Evolutionary conservation across 2,329 filamentous ascomycete species (phyloP).

Genomic region (Aspergillus candidus): DNA sequence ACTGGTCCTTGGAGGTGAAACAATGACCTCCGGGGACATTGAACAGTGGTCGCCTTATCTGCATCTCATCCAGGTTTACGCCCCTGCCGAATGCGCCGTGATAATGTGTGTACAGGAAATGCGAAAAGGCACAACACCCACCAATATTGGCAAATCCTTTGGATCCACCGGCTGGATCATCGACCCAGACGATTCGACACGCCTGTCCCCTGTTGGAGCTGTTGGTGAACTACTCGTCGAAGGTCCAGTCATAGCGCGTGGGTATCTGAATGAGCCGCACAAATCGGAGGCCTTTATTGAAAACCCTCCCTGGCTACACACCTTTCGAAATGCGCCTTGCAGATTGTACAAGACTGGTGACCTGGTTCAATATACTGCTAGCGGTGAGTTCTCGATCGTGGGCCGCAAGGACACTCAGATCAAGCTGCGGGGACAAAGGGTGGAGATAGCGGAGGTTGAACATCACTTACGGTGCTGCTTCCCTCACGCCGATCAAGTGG

Average conservation of each 20-base stretch:
- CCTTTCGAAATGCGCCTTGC: no score
- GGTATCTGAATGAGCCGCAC: slow-evolving; percentile 25
- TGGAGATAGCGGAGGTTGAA: not conserved
- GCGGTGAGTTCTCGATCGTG: not conserved
- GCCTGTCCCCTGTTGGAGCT: slow-evolving; percentile 28
- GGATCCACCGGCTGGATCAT: slow-evolving; percentile 18
- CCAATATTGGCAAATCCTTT: slow-evolving; percentile 14
- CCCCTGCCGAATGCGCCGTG: no score
- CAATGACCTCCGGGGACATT: not conserved
- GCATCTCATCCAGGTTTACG: not conserved
- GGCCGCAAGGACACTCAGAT: slow-evolving; percentile 1
- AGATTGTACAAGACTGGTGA: slow-evolving; percentile 3
- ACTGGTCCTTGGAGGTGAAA: not conserved
- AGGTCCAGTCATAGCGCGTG: slow-evolving; percentile 31
- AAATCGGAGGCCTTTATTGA: slow-evolving; percentile 1
- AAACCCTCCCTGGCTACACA: not conserved
- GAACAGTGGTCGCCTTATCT: not conserved
- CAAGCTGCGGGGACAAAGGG: slow-evolving; percentile 1
- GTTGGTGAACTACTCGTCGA: slow-evolving; percentile 37
- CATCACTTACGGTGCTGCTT: no score
- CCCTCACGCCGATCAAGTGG: no score
- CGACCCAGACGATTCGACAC: slow-evolving; percentile 15
- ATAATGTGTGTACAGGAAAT: no score
- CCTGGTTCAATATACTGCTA: not conserved
- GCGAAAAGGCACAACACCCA: not conserved